Conservation (phyloP, 139 green algal species). For the Chlorella sp. region DNA sequence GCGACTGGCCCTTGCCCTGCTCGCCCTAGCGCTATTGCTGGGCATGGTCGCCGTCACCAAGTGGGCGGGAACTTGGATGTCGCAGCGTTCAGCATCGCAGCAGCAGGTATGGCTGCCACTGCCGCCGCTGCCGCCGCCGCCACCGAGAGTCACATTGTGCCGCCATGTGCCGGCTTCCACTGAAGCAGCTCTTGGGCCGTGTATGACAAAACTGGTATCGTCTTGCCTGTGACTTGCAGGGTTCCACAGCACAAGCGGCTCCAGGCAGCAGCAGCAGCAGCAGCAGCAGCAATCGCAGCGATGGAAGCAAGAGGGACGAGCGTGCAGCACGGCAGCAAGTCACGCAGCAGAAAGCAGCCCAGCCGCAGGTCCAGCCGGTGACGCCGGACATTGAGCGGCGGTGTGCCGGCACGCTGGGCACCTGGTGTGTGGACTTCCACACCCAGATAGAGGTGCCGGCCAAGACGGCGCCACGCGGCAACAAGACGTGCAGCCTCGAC, state of each 20-base stretch:
- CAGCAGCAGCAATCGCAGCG: neutral
- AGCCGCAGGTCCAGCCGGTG: neutral
- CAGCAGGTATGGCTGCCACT: neutral
- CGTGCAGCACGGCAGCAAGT: neutral
- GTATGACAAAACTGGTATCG: neutral
- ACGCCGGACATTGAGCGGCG: neutral
- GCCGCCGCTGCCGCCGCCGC: neutral
- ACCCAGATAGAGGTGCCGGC: constrained; percentile 18
- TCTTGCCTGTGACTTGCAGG: neutral
- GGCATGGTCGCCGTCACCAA: neutral
- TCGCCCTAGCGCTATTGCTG: neutral
- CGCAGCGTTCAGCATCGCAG: neutral
- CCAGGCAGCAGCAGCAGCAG: neutral
- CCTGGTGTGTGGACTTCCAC: constrained; percentile 11
- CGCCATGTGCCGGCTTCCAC: too few species aligned
- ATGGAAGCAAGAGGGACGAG: neutral
- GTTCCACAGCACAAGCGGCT: neutral
- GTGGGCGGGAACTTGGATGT: neutral
- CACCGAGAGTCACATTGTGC: neutral
- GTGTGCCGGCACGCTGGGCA: constrained; percentile 6
- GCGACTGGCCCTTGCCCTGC: neutral
- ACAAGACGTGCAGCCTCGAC: constrained; percentile 19
- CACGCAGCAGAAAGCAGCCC: neutral
- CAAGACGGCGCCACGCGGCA: constrained; percentile 4
- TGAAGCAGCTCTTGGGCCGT: neutral